phyloP scores from a whole-genome alignment of 164 flowering plant genomes.

The Hamamelis virginiana region DNA sequence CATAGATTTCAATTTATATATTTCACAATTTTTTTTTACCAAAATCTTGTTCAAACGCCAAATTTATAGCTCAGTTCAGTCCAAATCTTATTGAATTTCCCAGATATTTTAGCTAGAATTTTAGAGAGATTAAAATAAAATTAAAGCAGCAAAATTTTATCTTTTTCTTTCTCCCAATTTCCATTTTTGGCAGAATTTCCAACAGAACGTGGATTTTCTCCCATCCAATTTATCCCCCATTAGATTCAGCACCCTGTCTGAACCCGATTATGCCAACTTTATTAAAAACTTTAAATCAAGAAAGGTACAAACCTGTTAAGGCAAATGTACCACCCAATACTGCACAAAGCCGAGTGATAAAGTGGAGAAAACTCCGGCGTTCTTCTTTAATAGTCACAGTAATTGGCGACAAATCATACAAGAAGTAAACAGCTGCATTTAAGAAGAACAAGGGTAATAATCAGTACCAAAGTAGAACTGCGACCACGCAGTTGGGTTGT shows the following conservation, averaged over 20 bases:
- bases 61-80: too few relatives aligned
- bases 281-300: not conserved
- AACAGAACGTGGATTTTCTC: not conserved
- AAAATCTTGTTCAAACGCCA: too few relatives aligned
- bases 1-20: too few relatives aligned
- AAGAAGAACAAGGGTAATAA: not conserved
- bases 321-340: conserved; percentile 99
- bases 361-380: conserved; percentile 90
- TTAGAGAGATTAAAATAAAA: not conserved
- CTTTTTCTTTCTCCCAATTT: not conserved
- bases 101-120: not conserved
- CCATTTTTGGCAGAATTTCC: not conserved
- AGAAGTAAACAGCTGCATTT: conserved; percentile 89
- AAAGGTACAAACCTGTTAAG: conserved; percentile 64
- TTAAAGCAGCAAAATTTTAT: not conserved
- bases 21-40: too few relatives aligned
- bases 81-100: too few relatives aligned
- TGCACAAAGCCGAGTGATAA: conserved; percentile 96
- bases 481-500: not conserved
- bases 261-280: not conserved
- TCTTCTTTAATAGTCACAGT: conserved; percentile 97
- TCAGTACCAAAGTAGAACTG: not conserved
- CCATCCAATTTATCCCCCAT: too few relatives aligned
- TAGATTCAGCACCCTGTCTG: too few relatives aligned
- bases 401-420: conserved; percentile 97